phyloP scores from a whole-genome alignment of 2,329 filamentous ascomycete species.

The Calonectria pauciramosa region DNA sequence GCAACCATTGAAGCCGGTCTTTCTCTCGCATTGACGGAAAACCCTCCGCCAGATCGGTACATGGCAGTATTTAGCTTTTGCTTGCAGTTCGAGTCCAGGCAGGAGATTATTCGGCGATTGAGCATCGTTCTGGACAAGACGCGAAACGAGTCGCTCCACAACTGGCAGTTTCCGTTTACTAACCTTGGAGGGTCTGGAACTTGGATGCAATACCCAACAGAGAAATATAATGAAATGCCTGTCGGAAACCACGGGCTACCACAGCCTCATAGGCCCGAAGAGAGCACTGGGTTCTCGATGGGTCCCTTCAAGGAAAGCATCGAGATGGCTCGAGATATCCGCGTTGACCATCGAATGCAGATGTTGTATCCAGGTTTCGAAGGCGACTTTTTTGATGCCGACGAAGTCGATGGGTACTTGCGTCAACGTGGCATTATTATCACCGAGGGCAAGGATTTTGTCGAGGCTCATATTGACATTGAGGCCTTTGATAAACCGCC shows the following conservation, averaged over 20 bases:
- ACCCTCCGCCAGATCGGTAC: slow-evolving; percentile 63
- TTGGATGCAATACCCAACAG: slow-evolving; percentile 62
- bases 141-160: slow-evolving; percentile 63
- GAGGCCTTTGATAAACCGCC: slow-evolving; percentile 51
- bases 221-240: slow-evolving; percentile 19
- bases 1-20: slow-evolving; percentile 74
- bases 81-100: slow-evolving; percentile 69
- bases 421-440: slow-evolving; percentile 73
- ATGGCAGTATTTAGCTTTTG: slow-evolving; percentile 78
- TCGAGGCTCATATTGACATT: slow-evolving; percentile 69
- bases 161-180: slow-evolving; percentile 73
- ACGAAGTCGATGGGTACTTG: slow-evolving; percentile 83
- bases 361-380: slow-evolving; percentile 73
- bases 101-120: slow-evolving; percentile 61
- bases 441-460: slow-evolving; percentile 70
- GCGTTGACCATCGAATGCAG: slow-evolving; percentile 62
- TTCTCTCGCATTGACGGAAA: slow-evolving; percentile 65
- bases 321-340: slow-evolving; percentile 56
- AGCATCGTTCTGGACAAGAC: slow-evolving; percentile 49
- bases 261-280: slow-evolving; percentile 39
- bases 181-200: slow-evolving; percentile 78
- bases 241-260: slow-evolving; percentile 56
- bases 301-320: slow-evolving; percentile 63
- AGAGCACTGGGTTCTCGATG: slow-evolving; percentile 52
- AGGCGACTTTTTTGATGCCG: slow-evolving; percentile 82